Percentiles rank a stretch among this genome's conserved stretches.
phyloP scores from a whole-genome alignment of 768 basidiomycete genomes.

The Mycena indigotica region DNA sequence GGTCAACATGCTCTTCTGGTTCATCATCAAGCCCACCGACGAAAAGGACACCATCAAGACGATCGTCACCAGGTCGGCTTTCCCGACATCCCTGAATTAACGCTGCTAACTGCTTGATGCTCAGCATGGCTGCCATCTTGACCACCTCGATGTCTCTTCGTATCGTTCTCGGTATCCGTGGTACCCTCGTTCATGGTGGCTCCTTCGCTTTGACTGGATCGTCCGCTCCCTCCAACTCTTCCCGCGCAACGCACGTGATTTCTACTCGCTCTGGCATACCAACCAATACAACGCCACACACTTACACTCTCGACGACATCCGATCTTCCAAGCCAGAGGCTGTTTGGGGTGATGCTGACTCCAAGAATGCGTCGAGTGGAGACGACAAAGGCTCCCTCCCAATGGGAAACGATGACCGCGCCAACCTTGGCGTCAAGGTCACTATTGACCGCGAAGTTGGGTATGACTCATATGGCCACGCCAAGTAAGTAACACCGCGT shows the following conservation, averaged over 20 bases:
- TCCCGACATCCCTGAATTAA: not conserved
- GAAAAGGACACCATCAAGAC: conserved; percentile 71
- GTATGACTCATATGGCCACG: conserved; percentile 40
- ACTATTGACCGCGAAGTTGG: conserved; percentile 60
- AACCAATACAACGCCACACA: conserved; percentile 41
- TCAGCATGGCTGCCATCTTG: conserved; percentile 80
- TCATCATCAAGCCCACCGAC: conserved; percentile 71
- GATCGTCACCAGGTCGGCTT: conserved; percentile 61
- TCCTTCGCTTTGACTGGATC: conserved; percentile 61
- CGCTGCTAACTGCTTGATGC: not conserved
- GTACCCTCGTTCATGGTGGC: conserved; percentile 72
- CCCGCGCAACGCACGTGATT: conserved; percentile 55
- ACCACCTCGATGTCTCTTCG: conserved; percentile 88
- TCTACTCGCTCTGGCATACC: conserved; percentile 46
- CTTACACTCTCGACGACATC: conserved; percentile 59
- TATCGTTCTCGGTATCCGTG: conserved; percentile 81
- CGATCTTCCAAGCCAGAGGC: conserved; percentile 45
- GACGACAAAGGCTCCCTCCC: conserved; percentile 39
- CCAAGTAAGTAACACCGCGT: conserved; percentile 22
- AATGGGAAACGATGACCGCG: conserved; percentile 37
- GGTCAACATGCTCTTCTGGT: conserved; percentile 85
- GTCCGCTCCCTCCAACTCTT: conserved; percentile 42
- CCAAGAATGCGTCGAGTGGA: conserved; percentile 46
- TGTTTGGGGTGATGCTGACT: conserved; percentile 45
- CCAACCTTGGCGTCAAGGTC: conserved; percentile 53